phyloP scores from a whole-genome alignment of 768 basidiomycete species.

The Dacryopinax spathularia region DNA sequence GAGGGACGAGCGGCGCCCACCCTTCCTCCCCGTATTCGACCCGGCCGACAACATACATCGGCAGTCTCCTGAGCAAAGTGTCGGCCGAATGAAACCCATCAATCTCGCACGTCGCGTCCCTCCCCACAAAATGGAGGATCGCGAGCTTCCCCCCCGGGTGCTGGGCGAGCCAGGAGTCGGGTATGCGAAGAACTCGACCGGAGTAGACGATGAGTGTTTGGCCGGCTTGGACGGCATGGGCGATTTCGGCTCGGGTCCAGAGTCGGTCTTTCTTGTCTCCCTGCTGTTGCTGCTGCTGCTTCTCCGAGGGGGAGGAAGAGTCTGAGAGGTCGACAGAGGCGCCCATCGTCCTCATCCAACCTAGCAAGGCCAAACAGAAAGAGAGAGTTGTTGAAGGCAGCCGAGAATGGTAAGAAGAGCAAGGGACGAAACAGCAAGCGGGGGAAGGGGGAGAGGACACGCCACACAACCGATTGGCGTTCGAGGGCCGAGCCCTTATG shows the following conservation, averaged over 20 bases:
- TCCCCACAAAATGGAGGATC: conserved; percentile 86
- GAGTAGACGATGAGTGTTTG: conserved; percentile 62
- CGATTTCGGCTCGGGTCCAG: conserved; percentile 45
- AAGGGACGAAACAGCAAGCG: too few relatives aligned
- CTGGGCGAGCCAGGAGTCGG: conserved; percentile 58
- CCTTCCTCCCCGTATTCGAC: conserved; percentile 38
- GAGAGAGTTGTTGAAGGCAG: too few relatives aligned
- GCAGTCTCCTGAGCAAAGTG: conserved; percentile 39
- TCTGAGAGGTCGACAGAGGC: neutral
- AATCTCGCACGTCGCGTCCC: conserved; percentile 90
- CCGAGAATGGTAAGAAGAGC: too few relatives aligned
- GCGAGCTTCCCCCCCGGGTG: conserved; percentile 86
- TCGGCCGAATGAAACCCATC: conserved; percentile 70
- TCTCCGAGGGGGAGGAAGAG: neutral
- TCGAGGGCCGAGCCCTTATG: too few relatives aligned
- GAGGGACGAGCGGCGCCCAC: conserved; percentile 75
- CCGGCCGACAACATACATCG: conserved; percentile 52
- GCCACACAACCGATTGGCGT: too few relatives aligned
- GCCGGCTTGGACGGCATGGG: conserved; percentile 56
- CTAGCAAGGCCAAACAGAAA: too few relatives aligned
- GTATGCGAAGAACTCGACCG: conserved; percentile 47
- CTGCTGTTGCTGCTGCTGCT: too few relatives aligned
- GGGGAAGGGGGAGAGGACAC: too few relatives aligned
- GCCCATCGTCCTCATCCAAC: neutral
- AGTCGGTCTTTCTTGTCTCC: conserved; percentile 8